These are phyloP conservation scores for Daldinia childiae DNA, from an alignment of 495 filamentous ascomycete genomes.

Conservation along the genomic window DNA sequence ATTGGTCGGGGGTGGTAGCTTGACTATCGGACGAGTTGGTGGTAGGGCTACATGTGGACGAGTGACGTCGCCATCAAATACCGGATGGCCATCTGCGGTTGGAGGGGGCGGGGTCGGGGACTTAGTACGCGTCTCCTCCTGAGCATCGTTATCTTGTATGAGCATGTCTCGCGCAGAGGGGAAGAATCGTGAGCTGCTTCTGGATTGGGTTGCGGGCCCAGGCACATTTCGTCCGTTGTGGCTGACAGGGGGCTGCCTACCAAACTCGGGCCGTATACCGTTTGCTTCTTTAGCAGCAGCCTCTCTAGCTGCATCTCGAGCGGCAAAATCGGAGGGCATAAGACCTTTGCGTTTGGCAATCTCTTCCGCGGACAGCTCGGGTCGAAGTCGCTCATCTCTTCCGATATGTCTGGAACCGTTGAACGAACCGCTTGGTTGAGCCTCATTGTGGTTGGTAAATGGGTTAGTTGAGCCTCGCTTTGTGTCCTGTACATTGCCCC, in stretches of 20 bases:
- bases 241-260: slow-evolving; percentile 48
- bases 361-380: background rate
- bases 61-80: slow-evolving; percentile 69
- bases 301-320: slow-evolving; percentile 7
- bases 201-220: slow-evolving; percentile 36
- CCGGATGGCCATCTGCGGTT: slow-evolving; percentile 74
- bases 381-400: background rate
- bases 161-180: slow-evolving; percentile 52
- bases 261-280: slow-evolving; percentile 48
- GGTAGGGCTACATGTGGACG: slow-evolving; percentile 77
- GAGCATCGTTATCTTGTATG: slow-evolving; percentile 3
- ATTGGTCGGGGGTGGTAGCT: slow-evolving; percentile 66
- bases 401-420: background rate
- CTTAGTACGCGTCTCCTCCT: slow-evolving; percentile 45
- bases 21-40: slow-evolving; percentile 72
- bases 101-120: slow-evolving; percentile 78
- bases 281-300: slow-evolving; percentile 14
- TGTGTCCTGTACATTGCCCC: slow-evolving; percentile 57
- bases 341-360: slow-evolving; percentile 22
- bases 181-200: slow-evolving; percentile 75
- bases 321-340: slow-evolving; percentile 25
- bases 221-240: slow-evolving; percentile 51
- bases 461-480: background rate
- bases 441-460: slow-evolving; percentile 37
- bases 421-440: slow-evolving; percentile 4